Evolutionary conservation across 1,284 basidiomycete genomes (phyloP).

Genomic region (Tilletia caries): DNA sequence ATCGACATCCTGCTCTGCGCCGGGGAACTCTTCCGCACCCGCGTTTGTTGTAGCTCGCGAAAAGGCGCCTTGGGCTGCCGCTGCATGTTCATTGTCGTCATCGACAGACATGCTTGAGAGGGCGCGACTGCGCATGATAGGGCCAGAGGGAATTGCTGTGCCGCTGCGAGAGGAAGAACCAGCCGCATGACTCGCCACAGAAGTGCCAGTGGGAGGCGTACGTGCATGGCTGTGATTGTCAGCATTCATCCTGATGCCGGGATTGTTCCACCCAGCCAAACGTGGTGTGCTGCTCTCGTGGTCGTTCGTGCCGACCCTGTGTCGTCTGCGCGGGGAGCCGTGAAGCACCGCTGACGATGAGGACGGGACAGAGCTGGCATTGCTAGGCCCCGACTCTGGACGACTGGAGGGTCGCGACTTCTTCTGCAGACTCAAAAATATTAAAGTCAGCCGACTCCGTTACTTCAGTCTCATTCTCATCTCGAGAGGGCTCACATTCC

Average conservation of each 20-base stretch:
- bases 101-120: conserved; percentile 9
- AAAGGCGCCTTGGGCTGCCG: background rate
- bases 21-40: background rate
- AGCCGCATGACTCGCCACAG: background rate
- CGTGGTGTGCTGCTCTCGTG: background rate
- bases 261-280: background rate
- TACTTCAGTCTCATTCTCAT: background rate
- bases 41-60: background rate
- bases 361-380: background rate
- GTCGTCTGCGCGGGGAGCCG: background rate
- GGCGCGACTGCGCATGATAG: background rate
- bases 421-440: background rate
- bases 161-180: too few species aligned
- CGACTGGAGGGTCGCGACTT: background rate
- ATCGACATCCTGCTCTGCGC: background rate
- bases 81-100: background rate
- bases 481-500: background rate
- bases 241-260: background rate
- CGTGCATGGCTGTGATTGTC: too few species aligned
- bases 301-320: background rate
- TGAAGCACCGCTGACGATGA: background rate
- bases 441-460: background rate
- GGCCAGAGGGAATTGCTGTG: too few species aligned
- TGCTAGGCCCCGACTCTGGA: background rate
- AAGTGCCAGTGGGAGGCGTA: background rate